A percentile compares a stretch with the other conserved stretches of the same genome.
Evolutionary conservation across 2,329 filamentous ascomycete genomes (phyloP).

Genomic region (Fusarium buxicola): DNA sequence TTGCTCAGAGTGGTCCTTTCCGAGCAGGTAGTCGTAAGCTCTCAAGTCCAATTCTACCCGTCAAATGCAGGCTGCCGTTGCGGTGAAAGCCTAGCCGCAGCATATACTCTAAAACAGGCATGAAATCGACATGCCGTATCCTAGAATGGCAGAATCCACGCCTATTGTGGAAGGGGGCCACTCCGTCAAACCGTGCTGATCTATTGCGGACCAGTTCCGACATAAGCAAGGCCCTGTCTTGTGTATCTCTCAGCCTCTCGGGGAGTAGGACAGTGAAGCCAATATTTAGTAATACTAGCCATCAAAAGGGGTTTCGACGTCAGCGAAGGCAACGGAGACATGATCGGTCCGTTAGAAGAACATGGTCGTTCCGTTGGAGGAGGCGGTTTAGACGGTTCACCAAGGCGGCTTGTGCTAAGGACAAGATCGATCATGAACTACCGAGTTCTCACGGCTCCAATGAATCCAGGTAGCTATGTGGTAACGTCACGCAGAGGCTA

Average conservation of each 20-base stretch:
- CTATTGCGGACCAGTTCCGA: slow-evolving; percentile 5
- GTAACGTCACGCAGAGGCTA: slow-evolving; percentile 7
- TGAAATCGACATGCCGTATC: not conserved
- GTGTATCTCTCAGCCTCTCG: slow-evolving; percentile 17
- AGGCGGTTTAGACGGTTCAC: not conserved
- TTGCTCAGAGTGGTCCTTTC: slow-evolving; percentile 27
- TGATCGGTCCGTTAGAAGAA: not conserved
- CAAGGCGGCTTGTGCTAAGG: slow-evolving; percentile 2
- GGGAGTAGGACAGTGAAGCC: slow-evolving; percentile 18
- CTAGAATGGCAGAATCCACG: not conserved
- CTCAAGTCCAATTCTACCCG: not conserved
- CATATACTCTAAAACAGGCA: not conserved
- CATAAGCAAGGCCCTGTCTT: slow-evolving; percentile 3
- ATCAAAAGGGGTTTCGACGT: not conserved
- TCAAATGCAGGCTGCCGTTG: slow-evolving; percentile 20
- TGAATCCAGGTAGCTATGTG: not conserved
- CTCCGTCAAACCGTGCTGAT: slow-evolving; percentile 15
- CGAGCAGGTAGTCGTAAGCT: slow-evolving; percentile 26
- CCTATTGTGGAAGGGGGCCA: slow-evolving; percentile 16
- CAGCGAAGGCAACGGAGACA: slow-evolving; percentile 8
- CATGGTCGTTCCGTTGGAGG: too few relatives aligned
- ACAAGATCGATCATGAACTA: not conserved
- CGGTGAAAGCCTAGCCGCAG: not conserved
- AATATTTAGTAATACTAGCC: not conserved
- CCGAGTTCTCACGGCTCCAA: not conserved